Evolutionary conservation across 2,329 filamentous ascomycete species (phyloP).

Genomic region (Stemphylium vesicarium): DNA sequence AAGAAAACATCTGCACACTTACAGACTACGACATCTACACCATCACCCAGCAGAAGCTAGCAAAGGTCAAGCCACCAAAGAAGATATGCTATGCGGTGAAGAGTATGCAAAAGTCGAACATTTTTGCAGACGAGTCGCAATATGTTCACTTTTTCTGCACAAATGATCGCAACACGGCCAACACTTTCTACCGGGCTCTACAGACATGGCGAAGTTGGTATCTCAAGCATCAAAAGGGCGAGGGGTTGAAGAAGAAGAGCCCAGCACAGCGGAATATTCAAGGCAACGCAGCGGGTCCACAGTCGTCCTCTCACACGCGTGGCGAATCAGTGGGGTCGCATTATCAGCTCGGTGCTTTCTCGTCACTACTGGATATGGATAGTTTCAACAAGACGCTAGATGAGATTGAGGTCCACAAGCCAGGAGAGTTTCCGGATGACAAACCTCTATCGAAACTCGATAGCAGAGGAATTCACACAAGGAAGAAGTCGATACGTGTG

Average conservation of each 20-base stretch:
- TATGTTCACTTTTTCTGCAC: slow-evolving; percentile 93
- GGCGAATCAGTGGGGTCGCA: slow-evolving; percentile 56
- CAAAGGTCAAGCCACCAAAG: slow-evolving; percentile 82
- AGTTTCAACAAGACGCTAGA: slow-evolving; percentile 59
- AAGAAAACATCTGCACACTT: slow-evolving; percentile 76
- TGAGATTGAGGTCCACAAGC: slow-evolving; percentile 29
- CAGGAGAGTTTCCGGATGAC: slow-evolving; percentile 37
- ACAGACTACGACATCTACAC: slow-evolving; percentile 93
- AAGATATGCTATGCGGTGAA: slow-evolving; percentile 87
- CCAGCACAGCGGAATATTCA: slow-evolving; percentile 32
- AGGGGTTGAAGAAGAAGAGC: slow-evolving; percentile 53
- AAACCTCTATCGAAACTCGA: slow-evolving; percentile 32
- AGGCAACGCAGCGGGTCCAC: slow-evolving; percentile 23
- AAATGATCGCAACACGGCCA: slow-evolving; percentile 71
- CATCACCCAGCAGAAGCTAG: slow-evolving; percentile 70
- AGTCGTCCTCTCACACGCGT: slow-evolving; percentile 33
- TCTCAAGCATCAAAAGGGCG: slow-evolving; percentile 73
- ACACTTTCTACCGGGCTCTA: slow-evolving; percentile 72
- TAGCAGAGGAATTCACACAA: slow-evolving; percentile 39
- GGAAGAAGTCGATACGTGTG: slow-evolving; percentile 47
- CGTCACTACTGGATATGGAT: slow-evolving; percentile 69
- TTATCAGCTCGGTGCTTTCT: slow-evolving; percentile 69
- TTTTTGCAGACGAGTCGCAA: slow-evolving; percentile 82
- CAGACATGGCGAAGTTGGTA: slow-evolving; percentile 94
- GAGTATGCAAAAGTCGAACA: slow-evolving; percentile 84